Percentiles rank a stretch among this genome's conserved stretches.
Evolutionary conservation across 257 asterid genomes (phyloP).

Genomic region (Craterostigma plantagineum): DNA sequence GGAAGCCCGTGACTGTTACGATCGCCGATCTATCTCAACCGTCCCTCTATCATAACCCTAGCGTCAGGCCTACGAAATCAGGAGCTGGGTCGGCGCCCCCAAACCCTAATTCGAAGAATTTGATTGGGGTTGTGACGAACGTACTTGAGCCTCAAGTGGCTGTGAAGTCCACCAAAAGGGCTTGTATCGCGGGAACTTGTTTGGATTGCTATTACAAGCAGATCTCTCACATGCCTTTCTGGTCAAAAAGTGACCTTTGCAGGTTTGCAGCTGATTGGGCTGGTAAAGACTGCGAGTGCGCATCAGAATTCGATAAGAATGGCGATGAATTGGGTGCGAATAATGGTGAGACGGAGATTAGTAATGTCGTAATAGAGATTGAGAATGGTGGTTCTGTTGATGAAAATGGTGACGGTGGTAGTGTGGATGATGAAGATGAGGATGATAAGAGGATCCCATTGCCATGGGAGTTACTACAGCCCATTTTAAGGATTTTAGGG

Average conservation of each 20-base stretch:
- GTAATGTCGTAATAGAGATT: constrained; percentile 18
- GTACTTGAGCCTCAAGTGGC: constrained; percentile 78
- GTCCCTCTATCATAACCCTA: constrained; percentile 69
- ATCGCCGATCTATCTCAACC: constrained; percentile 90
- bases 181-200: constrained; percentile 72
- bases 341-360: constrained; percentile 7
- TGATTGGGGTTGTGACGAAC: constrained; percentile 46
- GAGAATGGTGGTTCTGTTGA: constrained; percentile 22
- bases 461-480: constrained; percentile 90
- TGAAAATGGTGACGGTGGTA: constrained; percentile 12
- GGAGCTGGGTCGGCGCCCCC: constrained; percentile 12
- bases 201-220: constrained; percentile 72
- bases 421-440: constrained; percentile 8
- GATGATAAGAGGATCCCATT: constrained; percentile 57
- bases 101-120: constrained; percentile 12
- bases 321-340: constrained; percentile 13
- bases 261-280: constrained; percentile 58
- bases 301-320: constrained; percentile 34
- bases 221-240: constrained; percentile 80
- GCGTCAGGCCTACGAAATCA: constrained; percentile 19
- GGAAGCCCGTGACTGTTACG: constrained; percentile 46
- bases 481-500: constrained; percentile 71
- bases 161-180: constrained; percentile 83
- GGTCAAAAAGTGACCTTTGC: constrained; percentile 81
- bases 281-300: constrained; percentile 67